Conservation (phyloP, 2,329 filamentous ascomycete species). For the Ceratocystis harringtonii region DNA sequence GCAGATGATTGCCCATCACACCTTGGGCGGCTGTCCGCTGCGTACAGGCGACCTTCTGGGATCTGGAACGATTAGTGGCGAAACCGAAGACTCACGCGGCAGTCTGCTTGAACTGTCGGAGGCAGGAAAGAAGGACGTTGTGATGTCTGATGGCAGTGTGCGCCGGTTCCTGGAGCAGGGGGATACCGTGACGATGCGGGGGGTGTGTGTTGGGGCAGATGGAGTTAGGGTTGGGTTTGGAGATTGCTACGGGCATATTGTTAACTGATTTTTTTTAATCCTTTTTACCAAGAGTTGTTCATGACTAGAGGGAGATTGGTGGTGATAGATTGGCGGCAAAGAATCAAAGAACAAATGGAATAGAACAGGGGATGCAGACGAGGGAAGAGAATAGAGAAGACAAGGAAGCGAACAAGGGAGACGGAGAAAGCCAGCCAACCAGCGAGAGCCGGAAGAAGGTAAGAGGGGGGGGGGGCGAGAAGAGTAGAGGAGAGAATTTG, state of each 20-base stretch:
- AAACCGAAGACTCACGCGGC: conserved; percentile 26
- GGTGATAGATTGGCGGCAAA: background rate
- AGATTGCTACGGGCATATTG: conserved; percentile 27
- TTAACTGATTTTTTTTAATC: background rate
- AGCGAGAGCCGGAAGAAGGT: background rate
- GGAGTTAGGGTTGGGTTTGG: conserved; percentile 30
- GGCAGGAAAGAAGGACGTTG: conserved; percentile 31
- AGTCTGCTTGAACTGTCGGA: conserved; percentile 33
- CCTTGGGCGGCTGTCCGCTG: conserved; percentile 55
- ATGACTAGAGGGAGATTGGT: background rate
- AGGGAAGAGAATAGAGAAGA: background rate
- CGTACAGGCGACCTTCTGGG: conserved; percentile 55
- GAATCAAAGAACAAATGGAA: background rate
- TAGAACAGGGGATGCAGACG: no score
- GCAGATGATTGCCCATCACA: conserved; percentile 66
- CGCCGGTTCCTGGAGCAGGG: conserved; percentile 33
- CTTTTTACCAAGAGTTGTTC: no score
- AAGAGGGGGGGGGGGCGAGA: background rate
- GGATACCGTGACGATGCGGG: conserved; percentile 30
- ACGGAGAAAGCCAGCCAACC: background rate
- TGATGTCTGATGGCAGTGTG: conserved; percentile 28
- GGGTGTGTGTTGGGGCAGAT: conserved; percentile 24
- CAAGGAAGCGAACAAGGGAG: background rate
- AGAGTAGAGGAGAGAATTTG: background rate
- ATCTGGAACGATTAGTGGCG: conserved; percentile 30